Conservation (phyloP, 2,329 filamentous ascomycete species). For the Claviceps sp. region DNA sequence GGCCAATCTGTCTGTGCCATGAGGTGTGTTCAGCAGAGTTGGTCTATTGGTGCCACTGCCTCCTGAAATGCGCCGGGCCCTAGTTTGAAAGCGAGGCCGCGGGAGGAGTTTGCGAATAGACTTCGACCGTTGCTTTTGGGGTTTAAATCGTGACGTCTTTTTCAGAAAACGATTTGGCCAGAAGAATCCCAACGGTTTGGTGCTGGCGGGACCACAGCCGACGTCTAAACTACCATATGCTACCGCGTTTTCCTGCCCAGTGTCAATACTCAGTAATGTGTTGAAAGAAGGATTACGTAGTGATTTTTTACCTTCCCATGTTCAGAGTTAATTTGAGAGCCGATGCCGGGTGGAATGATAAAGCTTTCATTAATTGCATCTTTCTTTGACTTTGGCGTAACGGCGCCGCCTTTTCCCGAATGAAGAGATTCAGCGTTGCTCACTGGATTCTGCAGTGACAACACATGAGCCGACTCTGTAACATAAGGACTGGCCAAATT, state of each 20-base stretch:
- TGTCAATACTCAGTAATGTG: background rate
- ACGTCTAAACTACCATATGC: background rate
- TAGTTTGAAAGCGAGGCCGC: conserved; percentile 27
- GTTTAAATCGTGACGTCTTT: conserved; percentile 17
- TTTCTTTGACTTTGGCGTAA: conserved; percentile 4
- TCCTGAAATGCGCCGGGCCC: conserved; percentile 15
- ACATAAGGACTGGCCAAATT: conserved; percentile 28
- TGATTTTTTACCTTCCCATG: background rate
- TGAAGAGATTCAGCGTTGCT: conserved; percentile 4
- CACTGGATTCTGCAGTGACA: conserved; percentile 27
- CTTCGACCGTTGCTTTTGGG: conserved; percentile 16
- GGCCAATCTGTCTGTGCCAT: background rate
- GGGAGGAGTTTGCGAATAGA: conserved; percentile 25
- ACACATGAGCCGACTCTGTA: conserved; percentile 34
- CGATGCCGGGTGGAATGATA: background rate
- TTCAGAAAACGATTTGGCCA: conserved; percentile 11
- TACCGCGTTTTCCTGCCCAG: background rate
- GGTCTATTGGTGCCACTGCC: background rate
- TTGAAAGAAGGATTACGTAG: background rate
- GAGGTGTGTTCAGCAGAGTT: background rate
- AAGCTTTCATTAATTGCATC: background rate
- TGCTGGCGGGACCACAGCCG: background rate
- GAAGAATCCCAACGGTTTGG: conserved; percentile 8
- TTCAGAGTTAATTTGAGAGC: background rate
- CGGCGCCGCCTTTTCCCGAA: conserved; percentile 3